A percentile compares a stretch with the other conserved stretches of the same genome.
Conservation (phyloP, 2,329 filamentous ascomycete species). For the Sporothrix pallida region DNA sequence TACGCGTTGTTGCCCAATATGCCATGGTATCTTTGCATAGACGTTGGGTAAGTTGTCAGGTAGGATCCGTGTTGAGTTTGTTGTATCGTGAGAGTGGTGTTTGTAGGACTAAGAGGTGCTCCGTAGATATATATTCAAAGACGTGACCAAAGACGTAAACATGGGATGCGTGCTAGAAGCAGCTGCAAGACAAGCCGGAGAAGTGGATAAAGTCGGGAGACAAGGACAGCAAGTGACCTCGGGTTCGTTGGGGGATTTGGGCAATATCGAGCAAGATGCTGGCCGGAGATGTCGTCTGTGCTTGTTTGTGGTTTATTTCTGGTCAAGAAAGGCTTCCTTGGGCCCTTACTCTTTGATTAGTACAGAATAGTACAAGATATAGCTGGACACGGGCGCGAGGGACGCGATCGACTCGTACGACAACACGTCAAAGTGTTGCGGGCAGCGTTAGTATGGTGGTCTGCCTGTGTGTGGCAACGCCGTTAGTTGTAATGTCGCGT, state of each 20-base stretch:
- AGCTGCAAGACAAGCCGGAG: neutral
- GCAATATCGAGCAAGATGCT: neutral
- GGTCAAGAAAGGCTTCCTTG: neutral
- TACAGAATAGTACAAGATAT: neutral
- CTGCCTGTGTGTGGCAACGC: neutral
- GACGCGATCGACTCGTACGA: conserved; percentile 16
- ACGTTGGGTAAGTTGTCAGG: neutral
- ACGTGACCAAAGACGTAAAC: neutral
- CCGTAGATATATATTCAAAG: neutral
- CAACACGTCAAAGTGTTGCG: neutral
- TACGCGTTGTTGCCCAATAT: neutral
- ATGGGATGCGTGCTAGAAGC: neutral
- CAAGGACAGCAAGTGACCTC: neutral
- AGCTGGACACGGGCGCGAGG: neutral
- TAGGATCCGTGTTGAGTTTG: conserved; percentile 11
- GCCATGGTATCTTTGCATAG: neutral
- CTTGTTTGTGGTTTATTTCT: neutral
- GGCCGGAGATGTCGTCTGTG: neutral
- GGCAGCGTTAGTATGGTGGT: neutral
- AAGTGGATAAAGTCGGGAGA: conserved; percentile 9
- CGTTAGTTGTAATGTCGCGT: neutral
- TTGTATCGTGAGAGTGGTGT: neutral
- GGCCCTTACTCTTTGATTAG: conserved; percentile 12
- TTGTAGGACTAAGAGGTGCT: neutral
- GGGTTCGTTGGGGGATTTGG: neutral